Conservation (phyloP, 2,329 filamentous ascomycete species). For the Diaporthe australafricana region DNA sequence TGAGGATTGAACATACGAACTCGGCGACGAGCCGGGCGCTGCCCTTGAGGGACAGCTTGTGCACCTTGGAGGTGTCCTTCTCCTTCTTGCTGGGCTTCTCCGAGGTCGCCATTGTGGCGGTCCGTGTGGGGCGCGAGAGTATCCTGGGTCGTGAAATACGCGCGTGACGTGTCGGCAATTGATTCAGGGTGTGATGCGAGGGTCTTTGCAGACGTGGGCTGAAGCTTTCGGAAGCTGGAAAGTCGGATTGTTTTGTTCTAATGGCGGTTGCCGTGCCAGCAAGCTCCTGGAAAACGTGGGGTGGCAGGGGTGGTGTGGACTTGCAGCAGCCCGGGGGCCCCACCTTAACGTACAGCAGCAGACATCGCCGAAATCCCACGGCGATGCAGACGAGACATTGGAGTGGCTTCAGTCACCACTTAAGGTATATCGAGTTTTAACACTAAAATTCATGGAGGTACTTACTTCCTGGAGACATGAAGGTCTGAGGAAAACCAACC, state of each 20-base stretch:
- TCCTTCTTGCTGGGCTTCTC: conserved; percentile 48
- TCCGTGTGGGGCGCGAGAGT: background rate
- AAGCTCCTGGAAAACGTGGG: conserved; percentile 8
- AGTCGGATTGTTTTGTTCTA: conserved; percentile 18
- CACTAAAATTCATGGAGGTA: too few species aligned
- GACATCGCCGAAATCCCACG: background rate
- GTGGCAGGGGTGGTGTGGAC: conserved; percentile 11
- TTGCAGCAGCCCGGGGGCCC: background rate
- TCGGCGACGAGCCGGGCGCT: conserved; percentile 89
- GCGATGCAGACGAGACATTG: background rate
- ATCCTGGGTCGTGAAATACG: background rate
- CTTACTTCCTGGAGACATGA: too few species aligned
- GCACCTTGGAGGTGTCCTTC: conserved; percentile 86
- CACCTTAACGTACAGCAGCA: background rate
- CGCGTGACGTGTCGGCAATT: conserved; percentile 15
- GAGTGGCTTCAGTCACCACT: too few species aligned
- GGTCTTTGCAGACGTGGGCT: background rate
- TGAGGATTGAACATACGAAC: conserved; percentile 75
- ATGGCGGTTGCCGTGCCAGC: conserved; percentile 21
- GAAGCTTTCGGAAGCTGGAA: background rate
- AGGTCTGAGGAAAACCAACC: too few species aligned
- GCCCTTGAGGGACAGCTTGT: conserved; percentile 93
- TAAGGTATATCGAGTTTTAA: too few species aligned
- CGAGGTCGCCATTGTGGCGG: conserved; percentile 36
- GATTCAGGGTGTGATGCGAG: conserved; percentile 13